Evolutionary conservation across 2,329 filamentous ascomycete genomes (phyloP).

Genomic region (Botryosphaeria dothidea): DNA sequence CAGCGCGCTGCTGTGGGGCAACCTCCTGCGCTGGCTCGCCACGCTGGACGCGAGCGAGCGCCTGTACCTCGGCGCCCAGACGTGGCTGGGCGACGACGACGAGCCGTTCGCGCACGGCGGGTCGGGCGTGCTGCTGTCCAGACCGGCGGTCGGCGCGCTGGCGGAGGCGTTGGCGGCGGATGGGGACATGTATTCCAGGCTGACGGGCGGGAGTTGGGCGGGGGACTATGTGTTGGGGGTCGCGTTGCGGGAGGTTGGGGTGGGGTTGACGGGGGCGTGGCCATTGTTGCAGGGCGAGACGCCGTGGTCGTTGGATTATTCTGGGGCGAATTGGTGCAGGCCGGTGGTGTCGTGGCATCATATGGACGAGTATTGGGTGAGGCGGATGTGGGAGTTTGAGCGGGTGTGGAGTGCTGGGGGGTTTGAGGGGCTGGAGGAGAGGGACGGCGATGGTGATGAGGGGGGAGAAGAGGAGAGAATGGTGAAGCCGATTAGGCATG

Average conservation of each 20-base stretch:
- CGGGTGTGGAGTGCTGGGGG: slow-evolving; percentile 18
- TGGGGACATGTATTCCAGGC: slow-evolving; percentile 28
- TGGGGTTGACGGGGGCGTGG: slow-evolving; percentile 40
- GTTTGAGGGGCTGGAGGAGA: neutral
- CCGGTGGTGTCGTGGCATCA: slow-evolving; percentile 46
- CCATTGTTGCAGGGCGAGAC: slow-evolving; percentile 50
- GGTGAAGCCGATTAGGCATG: slow-evolving; percentile 25
- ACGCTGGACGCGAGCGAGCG: slow-evolving; percentile 51
- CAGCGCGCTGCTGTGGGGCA: slow-evolving; percentile 57
- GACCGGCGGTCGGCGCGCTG: slow-evolving; percentile 41
- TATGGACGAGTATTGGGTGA: slow-evolving; percentile 37
- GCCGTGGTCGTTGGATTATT: slow-evolving; percentile 43
- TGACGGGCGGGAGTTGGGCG: slow-evolving; percentile 39
- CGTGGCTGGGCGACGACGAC: slow-evolving; percentile 38
- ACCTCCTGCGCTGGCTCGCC: slow-evolving; percentile 55
- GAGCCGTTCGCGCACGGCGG: slow-evolving; percentile 57
- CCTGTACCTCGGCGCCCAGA: slow-evolving; percentile 48
- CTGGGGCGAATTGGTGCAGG: slow-evolving; percentile 41
- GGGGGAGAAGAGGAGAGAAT: neutral
- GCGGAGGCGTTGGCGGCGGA: slow-evolving; percentile 28
- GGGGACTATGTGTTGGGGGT: slow-evolving; percentile 42
- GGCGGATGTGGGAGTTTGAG: slow-evolving; percentile 42
- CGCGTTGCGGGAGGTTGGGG: slow-evolving; percentile 36
- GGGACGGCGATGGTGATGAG: neutral
- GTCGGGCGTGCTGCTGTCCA: slow-evolving; percentile 54